phyloP scores from a whole-genome alignment of 1,139 yeast genomes.

The Candida sanyaensis region DNA sequence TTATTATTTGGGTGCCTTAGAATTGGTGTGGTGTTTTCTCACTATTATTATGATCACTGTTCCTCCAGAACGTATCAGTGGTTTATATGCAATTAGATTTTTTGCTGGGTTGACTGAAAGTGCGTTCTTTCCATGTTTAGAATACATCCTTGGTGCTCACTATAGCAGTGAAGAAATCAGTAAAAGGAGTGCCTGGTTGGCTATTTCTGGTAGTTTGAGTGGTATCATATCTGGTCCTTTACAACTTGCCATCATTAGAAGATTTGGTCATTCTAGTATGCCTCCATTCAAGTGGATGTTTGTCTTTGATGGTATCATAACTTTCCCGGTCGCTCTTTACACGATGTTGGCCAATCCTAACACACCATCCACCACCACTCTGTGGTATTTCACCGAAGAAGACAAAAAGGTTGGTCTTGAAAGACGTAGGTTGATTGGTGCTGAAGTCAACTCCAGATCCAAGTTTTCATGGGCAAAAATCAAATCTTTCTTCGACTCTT shows the following conservation, averaged over 20 bases:
- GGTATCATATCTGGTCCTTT: constrained; percentile 39
- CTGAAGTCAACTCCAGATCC: constrained; percentile 45
- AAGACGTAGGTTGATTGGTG: constrained; percentile 46
- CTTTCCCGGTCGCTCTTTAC: constrained; percentile 37
- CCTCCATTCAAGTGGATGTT: constrained; percentile 43
- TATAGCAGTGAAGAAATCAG: constrained; percentile 23
- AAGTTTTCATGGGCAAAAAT: constrained; percentile 42
- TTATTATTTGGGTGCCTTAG: constrained; percentile 54
- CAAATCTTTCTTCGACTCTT: constrained; percentile 44
- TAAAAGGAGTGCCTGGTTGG: constrained; percentile 51
- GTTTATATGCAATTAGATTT: constrained; percentile 58
- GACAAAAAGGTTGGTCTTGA: constrained; percentile 40
- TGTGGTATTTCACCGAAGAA: constrained; percentile 34
- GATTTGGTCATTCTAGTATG: constrained; percentile 29
- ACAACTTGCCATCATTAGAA: constrained; percentile 32
- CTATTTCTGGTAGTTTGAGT: constrained; percentile 29
- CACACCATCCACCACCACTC: constrained; percentile 41
- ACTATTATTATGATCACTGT: constrained; percentile 54
- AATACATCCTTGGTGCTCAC: constrained; percentile 50
- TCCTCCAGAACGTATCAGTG: constrained; percentile 34
- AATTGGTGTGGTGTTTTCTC: constrained; percentile 57
- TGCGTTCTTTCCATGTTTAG: constrained; percentile 61
- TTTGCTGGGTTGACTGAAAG: constrained; percentile 59
- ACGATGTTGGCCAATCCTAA: constrained; percentile 40
- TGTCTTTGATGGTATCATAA: constrained; percentile 38